Evolutionary conservation across 768 basidiomycete genomes (phyloP).

Genomic region (Lactifluus pinguis): DNA sequence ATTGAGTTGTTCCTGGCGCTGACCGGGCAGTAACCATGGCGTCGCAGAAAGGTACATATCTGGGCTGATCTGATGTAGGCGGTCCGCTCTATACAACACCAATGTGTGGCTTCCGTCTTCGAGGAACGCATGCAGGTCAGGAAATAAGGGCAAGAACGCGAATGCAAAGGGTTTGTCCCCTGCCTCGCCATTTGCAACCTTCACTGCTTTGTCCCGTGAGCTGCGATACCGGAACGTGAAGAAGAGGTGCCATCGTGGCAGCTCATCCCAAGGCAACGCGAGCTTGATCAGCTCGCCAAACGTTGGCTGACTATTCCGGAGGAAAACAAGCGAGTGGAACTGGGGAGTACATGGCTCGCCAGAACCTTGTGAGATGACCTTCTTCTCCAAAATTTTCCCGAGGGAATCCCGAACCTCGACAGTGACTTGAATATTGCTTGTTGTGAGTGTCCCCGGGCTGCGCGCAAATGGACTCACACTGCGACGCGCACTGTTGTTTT

Average conservation of each 20-base stretch:
- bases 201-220: constrained; percentile 38
- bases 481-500: constrained; percentile 42
- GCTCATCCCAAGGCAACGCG: constrained; percentile 54
- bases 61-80: constrained; percentile 48
- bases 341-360: constrained; percentile 74
- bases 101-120: constrained; percentile 86
- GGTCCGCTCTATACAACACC: constrained; percentile 78
- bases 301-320: constrained; percentile 79
- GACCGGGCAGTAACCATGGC: constrained; percentile 46
- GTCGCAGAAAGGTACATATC: constrained; percentile 68
- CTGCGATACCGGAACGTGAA: constrained; percentile 82
- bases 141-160: constrained; percentile 82
- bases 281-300: constrained; percentile 93
- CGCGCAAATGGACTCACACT: constrained; percentile 53
- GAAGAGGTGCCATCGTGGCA: constrained; percentile 83
- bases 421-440: constrained; percentile 78
- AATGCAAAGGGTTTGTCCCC: constrained; percentile 83
- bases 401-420: constrained; percentile 76
- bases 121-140: constrained; percentile 65
- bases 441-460: constrained; percentile 41
- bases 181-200: constrained; percentile 30
- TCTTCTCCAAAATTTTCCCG: constrained; percentile 57
- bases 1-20: constrained; percentile 49
- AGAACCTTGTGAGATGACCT: constrained; percentile 71
- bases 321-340: constrained; percentile 88